A percentile compares a stretch with the other conserved stretches of the same genome.
These are phyloP conservation scores for Leucaena leucocephala DNA, from an alignment of 306 rosid genomes.

Conservation along the genomic window DNA sequence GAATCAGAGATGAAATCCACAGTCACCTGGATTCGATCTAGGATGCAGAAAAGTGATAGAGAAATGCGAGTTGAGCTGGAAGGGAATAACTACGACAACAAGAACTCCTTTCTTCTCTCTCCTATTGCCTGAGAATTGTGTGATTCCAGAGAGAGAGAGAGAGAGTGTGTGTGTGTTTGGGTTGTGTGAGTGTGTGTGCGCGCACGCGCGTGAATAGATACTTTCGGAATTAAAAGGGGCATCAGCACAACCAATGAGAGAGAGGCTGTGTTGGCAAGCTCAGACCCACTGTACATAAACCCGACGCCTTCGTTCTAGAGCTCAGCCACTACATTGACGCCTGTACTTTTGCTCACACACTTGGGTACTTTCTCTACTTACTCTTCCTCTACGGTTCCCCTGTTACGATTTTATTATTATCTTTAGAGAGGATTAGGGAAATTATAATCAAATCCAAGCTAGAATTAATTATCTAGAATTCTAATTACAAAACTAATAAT, in stretches of 20 bases:
- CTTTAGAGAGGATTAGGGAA: no score
- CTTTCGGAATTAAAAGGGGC: slow-evolving; percentile 39
- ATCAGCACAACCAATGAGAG: slow-evolving; percentile 41
- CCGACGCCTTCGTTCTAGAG: slow-evolving; percentile 63
- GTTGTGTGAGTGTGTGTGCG: background rate
- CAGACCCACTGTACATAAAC: slow-evolving; percentile 55
- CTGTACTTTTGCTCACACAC: slow-evolving; percentile 20
- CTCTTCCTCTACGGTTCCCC: slow-evolving; percentile 1
- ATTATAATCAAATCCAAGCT: no score
- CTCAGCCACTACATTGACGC: slow-evolving; percentile 38
- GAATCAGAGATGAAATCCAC: slow-evolving; percentile 21
- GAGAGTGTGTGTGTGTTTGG: slow-evolving; percentile 8
- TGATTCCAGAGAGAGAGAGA: slow-evolving; percentile 39
- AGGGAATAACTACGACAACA: slow-evolving; percentile 30
- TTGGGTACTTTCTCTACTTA: background rate
- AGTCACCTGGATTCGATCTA: slow-evolving; percentile 62
- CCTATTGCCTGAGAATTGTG: slow-evolving; percentile 54
- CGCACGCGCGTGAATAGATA: slow-evolving; percentile 25
- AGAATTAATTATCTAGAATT: no score
- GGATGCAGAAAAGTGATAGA: slow-evolving; percentile 46
- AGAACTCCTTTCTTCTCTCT: slow-evolving; percentile 1
- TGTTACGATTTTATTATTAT: background rate
- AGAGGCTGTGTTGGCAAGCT: slow-evolving; percentile 38
- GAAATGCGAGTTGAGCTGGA: slow-evolving; percentile 50
- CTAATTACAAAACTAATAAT: no score